These are phyloP conservation scores for Penicillium thymicola DNA, from an alignment of 2,329 filamentous ascomycete species.

Conservation along the genomic window DNA sequence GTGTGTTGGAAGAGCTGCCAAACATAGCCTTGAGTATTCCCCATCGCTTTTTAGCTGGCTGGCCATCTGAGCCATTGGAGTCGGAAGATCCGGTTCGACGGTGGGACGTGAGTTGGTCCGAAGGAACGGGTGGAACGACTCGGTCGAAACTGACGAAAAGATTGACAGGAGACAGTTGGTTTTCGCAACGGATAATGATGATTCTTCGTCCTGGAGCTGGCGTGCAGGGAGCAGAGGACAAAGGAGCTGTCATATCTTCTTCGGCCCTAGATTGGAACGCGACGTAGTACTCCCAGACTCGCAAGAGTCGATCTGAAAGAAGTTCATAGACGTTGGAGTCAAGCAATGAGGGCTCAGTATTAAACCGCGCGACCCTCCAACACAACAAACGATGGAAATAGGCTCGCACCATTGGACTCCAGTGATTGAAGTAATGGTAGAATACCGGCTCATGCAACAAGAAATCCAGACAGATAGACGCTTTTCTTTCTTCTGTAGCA, in stretches of 20 bases:
- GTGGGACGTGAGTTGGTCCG: conserved; percentile 32
- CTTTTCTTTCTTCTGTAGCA: conserved; percentile 64
- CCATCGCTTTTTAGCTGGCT: conserved; percentile 46
- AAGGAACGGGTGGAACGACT: conserved; percentile 45
- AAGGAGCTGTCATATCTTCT: conserved; percentile 52
- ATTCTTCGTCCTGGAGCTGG: conserved; percentile 83
- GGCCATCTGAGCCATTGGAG: conserved; percentile 22
- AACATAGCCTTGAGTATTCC: conserved; percentile 51
- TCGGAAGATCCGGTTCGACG: conserved; percentile 36
- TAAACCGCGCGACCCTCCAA: conserved; percentile 80
- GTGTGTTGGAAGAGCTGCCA: conserved; percentile 43
- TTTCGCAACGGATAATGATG: conserved; percentile 83
- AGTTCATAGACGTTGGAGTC: conserved; percentile 69
- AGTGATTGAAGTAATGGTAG: conserved; percentile 81
- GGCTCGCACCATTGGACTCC: conserved; percentile 91
- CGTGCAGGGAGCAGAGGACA: conserved; percentile 76
- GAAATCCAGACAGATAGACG: conserved; percentile 68
- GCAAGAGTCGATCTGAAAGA: conserved; percentile 65
- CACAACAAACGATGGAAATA: conserved; percentile 90
- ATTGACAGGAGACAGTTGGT: conserved; percentile 49
- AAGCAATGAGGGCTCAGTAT: conserved; percentile 61
- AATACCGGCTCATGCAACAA: conserved; percentile 73
- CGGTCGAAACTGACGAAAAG: conserved; percentile 64
- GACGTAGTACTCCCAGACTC: conserved; percentile 75
- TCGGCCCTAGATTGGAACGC: conserved; percentile 69